Conservation (phyloP, 2,329 filamentous ascomycete genomes). For the Penicillium sp. region DNA sequence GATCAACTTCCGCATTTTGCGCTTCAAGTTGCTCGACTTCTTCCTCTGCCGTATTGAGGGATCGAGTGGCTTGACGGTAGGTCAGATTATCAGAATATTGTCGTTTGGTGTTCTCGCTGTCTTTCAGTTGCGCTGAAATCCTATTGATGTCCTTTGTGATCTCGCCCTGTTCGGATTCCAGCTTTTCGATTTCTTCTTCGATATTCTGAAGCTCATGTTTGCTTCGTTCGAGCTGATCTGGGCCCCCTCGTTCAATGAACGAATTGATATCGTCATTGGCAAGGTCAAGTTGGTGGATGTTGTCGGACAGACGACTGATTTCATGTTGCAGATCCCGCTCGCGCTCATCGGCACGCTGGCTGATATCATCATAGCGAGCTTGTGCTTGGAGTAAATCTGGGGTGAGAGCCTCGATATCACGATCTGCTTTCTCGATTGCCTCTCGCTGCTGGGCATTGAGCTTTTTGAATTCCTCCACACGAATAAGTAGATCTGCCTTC, state of each 20-base stretch:
- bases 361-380: constrained; percentile 73
- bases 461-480: constrained; percentile 72
- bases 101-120: constrained; percentile 79
- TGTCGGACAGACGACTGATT: constrained; percentile 70
- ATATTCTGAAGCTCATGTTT: constrained; percentile 68
- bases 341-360: constrained; percentile 68
- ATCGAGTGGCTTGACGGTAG: constrained; percentile 73
- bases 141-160: constrained; percentile 73
- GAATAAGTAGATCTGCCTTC: constrained; percentile 68
- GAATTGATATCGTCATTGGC: constrained; percentile 75
- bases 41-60: constrained; percentile 64
- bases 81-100: constrained; percentile 87
- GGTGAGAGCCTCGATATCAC: constrained; percentile 70
- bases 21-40: constrained; percentile 75
- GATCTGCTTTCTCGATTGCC: constrained; percentile 68
- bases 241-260: constrained; percentile 76
- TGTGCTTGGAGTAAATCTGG: constrained; percentile 77
- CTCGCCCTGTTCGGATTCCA: constrained; percentile 68
- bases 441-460: constrained; percentile 70
- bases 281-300: constrained; percentile 73
- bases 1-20: constrained; percentile 81
- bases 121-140: constrained; percentile 73
- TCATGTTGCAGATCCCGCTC: constrained; percentile 72
- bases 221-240: constrained; percentile 68
- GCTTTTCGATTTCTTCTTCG: constrained; percentile 63